phyloP scores from a whole-genome alignment of 176 grass and related monocot species.

The Oryza longistaminata region DNA sequence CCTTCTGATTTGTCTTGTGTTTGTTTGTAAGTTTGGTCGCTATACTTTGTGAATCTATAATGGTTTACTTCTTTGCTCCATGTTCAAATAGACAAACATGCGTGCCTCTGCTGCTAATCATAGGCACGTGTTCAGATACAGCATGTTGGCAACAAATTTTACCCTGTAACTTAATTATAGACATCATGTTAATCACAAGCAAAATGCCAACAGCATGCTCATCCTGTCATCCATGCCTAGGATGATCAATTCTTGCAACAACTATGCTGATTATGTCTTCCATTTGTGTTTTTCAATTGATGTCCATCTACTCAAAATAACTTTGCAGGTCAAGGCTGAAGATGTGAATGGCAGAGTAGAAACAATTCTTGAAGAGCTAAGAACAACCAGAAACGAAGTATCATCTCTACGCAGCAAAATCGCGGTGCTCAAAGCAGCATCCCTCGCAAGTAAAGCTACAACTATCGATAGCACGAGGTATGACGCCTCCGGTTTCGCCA shows the following conservation, averaged over 20 bases:
- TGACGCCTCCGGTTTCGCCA: conserved; percentile 5
- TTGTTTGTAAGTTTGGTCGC: neutral
- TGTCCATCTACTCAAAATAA: neutral
- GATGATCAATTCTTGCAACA: neutral
- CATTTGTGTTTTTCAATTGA: conserved; percentile 7
- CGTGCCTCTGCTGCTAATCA: conserved; percentile 17
- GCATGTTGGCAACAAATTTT: neutral
- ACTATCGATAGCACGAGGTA: conserved; percentile 70
- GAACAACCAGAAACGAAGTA: conserved; percentile 80
- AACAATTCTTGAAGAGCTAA: conserved; percentile 74
- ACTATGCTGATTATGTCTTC: neutral
- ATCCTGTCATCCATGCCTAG: neutral
- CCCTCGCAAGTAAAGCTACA: conserved; percentile 57
- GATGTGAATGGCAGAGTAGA: conserved; percentile 84
- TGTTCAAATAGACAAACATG: conserved; percentile 20
- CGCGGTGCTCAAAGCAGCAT: conserved; percentile 80
- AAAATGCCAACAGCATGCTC: neutral
- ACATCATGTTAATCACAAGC: conserved; percentile 1
- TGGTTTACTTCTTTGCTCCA: neutral
- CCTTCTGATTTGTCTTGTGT: conserved; percentile 12
- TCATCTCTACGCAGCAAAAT: conserved; percentile 77
- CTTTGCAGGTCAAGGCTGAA: conserved; percentile 86
- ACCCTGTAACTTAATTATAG: neutral
- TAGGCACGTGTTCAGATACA: neutral
- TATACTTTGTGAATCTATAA: conserved; percentile 1